These are phyloP conservation scores for Podaxis sp. DNA, from an alignment of 768 basidiomycete species.

Conservation along the genomic window DNA sequence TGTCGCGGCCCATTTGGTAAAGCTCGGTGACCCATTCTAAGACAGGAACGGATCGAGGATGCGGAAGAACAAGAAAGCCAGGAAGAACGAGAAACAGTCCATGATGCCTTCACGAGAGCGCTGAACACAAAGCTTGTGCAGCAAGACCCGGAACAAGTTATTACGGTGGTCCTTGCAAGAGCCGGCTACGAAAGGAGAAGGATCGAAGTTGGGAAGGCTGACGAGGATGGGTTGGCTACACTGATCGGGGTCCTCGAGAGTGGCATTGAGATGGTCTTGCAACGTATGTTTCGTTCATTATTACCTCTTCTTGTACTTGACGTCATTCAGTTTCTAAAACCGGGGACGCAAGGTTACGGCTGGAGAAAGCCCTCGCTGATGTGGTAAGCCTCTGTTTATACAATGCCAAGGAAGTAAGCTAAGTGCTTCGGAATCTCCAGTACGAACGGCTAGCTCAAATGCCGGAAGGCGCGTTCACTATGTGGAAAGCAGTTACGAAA, in stretches of 20 bases:
- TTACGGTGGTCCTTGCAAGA: slow-evolving; percentile 63
- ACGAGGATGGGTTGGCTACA: slow-evolving; percentile 49
- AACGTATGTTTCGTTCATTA: slow-evolving; percentile 39
- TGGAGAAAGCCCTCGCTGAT: slow-evolving; percentile 82
- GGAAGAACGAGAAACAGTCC: slow-evolving; percentile 30
- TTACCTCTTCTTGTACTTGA: neutral
- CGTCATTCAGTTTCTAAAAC: slow-evolving; percentile 47
- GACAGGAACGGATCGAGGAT: slow-evolving; percentile 8
- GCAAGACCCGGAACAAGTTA: slow-evolving; percentile 61
- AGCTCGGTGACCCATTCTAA: neutral
- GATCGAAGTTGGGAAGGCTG: slow-evolving; percentile 43
- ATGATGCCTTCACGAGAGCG: slow-evolving; percentile 62
- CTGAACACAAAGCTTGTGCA: slow-evolving; percentile 54
- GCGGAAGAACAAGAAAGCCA: slow-evolving; percentile 44
- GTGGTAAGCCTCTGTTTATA: slow-evolving; percentile 49
- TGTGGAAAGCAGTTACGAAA: slow-evolving; percentile 70
- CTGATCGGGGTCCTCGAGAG: slow-evolving; percentile 61
- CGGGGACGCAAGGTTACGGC: slow-evolving; percentile 74
- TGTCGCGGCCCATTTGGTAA: neutral
- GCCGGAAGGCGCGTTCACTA: slow-evolving; percentile 50
- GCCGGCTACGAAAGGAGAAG: slow-evolving; percentile 63
- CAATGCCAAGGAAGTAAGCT: neutral
- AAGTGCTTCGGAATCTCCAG: slow-evolving; percentile 28
- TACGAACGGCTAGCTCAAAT: slow-evolving; percentile 46
- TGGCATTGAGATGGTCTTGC: slow-evolving; percentile 60